Conservation (phyloP, 345 rosid genomes). For the Salix caprea region DNA sequence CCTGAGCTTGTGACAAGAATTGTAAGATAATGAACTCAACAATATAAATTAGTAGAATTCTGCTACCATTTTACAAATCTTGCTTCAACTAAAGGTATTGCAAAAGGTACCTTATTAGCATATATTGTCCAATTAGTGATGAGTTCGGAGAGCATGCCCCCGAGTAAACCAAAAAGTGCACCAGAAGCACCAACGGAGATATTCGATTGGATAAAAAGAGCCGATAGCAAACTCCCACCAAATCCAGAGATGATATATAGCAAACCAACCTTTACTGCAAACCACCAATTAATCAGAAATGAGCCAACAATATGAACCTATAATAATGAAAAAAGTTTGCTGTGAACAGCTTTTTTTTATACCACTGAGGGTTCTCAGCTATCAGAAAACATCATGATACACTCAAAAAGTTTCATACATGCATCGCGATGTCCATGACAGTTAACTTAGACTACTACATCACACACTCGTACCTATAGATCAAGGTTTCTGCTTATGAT, state of each 20-base stretch:
- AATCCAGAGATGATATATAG: constrained; percentile 82
- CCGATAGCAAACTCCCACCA: constrained; percentile 90
- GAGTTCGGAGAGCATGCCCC: constrained; percentile 94
- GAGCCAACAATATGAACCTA: neutral
- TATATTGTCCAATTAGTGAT: constrained; percentile 94
- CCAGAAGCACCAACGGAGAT: constrained; percentile 98
- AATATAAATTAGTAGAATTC: neutral
- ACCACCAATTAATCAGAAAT: constrained; percentile 2
- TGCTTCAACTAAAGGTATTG: neutral
- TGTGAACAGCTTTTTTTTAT: neutral
- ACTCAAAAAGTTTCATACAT: neutral
- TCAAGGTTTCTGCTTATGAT: neutral
- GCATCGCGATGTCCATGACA: too few relatives aligned
- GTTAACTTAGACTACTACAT: neutral
- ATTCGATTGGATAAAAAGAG: constrained; percentile 71
- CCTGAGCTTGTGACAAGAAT: constrained; percentile 30
- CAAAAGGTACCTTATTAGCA: constrained; percentile 56
- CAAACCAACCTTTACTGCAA: constrained; percentile 66
- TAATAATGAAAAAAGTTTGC: neutral
- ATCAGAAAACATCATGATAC: neutral
- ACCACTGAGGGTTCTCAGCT: neutral
- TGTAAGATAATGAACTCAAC: neutral
- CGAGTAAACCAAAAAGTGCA: constrained; percentile 89
- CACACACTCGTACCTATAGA: neutral
- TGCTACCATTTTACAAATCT: neutral